These are phyloP conservation scores for Penicillium sp. DNA, from an alignment of 2,329 filamentous ascomycete genomes.

Conservation along the genomic window DNA sequence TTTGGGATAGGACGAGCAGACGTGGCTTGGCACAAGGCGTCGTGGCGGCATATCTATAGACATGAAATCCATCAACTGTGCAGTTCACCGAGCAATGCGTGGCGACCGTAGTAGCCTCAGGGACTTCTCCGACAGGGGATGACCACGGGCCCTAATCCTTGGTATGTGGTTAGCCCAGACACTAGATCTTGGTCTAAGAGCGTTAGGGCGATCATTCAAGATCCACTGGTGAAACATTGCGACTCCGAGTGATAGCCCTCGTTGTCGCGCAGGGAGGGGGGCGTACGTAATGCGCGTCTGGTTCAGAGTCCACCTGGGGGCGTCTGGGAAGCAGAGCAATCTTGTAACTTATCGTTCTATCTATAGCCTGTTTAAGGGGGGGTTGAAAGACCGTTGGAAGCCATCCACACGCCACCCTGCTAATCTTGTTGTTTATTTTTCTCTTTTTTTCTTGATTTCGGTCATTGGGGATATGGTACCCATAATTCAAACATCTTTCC, in stretches of 20 bases:
- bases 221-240: conserved; percentile 25
- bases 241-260: conserved; percentile 7
- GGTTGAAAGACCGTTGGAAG: neutral
- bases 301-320: neutral
- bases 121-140: neutral
- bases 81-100: neutral
- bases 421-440: neutral
- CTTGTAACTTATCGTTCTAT: neutral
- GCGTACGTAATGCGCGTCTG: conserved; percentile 20
- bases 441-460: neutral
- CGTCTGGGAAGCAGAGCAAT: neutral
- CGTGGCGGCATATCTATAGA: neutral
- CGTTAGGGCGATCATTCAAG: conserved; percentile 19
- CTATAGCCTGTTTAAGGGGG: neutral
- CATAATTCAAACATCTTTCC: neutral
- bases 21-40: neutral
- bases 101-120: neutral
- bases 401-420: neutral
- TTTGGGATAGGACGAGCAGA: no score
- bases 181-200: conserved; percentile 18
- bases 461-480: neutral
- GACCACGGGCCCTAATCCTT: neutral
- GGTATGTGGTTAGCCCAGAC: conserved; percentile 14
- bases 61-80: neutral
- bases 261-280: conserved; percentile 5